Base-by-base conservation (phyloP, 2,329 filamentous ascomycete genomes). In the Xylariales sp. region DNA sequence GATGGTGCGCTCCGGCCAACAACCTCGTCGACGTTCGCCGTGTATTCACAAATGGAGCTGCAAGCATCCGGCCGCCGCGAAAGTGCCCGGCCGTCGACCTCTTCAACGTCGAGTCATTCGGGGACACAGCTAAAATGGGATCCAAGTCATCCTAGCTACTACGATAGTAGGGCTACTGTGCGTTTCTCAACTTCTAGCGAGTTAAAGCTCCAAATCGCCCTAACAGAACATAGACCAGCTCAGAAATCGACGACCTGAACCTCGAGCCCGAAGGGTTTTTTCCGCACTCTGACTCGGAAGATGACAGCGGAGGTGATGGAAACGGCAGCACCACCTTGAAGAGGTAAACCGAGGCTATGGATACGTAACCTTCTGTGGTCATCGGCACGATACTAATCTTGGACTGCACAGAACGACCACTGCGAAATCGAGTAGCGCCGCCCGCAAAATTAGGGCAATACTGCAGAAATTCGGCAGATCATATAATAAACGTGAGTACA, bases 281-380 rank as follows among this genome's bases (percentile, higher is more conserved):
- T 71, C 73, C 74, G 34, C 65, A 45, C 6, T 63, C 67, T 30
- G 73, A 75, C 52, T 73, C 74, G 7, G 74, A 74, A 32, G 72
- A 73, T 53, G 72, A 69, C 34, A 69, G 71, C 30, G 69, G 58
- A 50, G 62, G 64, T 14, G 69, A 59, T 36, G 57, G 48, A 34
- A 16, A 28, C 6, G 32, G n/a, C 4, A 39, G 43, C 12, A 34
- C 18, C 28, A 14, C 41, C 28, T 67, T 66, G 58, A 72, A 67
- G 53, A 69, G 70, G 70, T 70, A 57, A 60, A 23, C 32, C 43
- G 23, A 43, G 14, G 9, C 5, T 28, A 10, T 10, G 50, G 2
- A 23, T 23, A 23, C 18, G 30, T 45, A 39, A 6, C 28, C 8
- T 41, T 16, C 32, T n/a, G 3, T 16, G 5, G 39, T 43, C 16